Evolutionary conservation across 768 basidiomycete species (phyloP).

Genomic region (Boletus sp.): DNA sequence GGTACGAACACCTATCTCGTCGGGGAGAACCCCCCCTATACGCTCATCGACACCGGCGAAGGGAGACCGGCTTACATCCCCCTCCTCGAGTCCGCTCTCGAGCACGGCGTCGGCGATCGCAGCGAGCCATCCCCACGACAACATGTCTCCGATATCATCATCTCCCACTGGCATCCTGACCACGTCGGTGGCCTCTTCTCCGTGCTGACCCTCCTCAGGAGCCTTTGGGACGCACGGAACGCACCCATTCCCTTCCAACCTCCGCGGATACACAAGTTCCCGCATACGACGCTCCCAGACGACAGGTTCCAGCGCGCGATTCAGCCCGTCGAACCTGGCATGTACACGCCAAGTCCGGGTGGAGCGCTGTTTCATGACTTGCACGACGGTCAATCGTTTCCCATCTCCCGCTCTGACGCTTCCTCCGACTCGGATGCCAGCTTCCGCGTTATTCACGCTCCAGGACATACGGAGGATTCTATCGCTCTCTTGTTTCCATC

Average conservation of each 20-base stretch:
- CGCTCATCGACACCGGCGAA: slow-evolving; percentile 83
- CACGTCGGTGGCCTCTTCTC: slow-evolving; percentile 75
- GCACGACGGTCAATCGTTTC: slow-evolving; percentile 51
- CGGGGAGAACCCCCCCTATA: slow-evolving; percentile 66
- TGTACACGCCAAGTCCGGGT: slow-evolving; percentile 44
- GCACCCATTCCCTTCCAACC: slow-evolving; percentile 50
- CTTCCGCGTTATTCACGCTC: slow-evolving; percentile 76
- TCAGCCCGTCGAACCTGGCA: slow-evolving; percentile 38
- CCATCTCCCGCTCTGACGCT: slow-evolving; percentile 23
- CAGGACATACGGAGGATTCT: slow-evolving; percentile 90
- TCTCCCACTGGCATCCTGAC: slow-evolving; percentile 90
- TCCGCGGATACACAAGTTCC: slow-evolving; percentile 77
- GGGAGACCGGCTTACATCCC: slow-evolving; percentile 67
- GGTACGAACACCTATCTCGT: slow-evolving; percentile 91
- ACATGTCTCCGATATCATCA: slow-evolving; percentile 82
- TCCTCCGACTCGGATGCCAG: slow-evolving; percentile 2
- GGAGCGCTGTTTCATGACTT: slow-evolving; percentile 58
- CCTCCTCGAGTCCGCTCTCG: slow-evolving; percentile 61
- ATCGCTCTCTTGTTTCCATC: slow-evolving; percentile 67
- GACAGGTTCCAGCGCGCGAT: slow-evolving; percentile 37
- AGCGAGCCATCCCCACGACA: slow-evolving; percentile 1
- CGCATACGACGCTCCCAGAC: slow-evolving; percentile 34
- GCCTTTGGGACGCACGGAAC: slow-evolving; percentile 58
- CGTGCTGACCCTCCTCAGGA: slow-evolving; percentile 64
- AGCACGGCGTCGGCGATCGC: slow-evolving; percentile 32